Evolutionary conservation across 495 filamentous ascomycete genomes (phyloP).

Genomic region (Aspergillus steynii): DNA sequence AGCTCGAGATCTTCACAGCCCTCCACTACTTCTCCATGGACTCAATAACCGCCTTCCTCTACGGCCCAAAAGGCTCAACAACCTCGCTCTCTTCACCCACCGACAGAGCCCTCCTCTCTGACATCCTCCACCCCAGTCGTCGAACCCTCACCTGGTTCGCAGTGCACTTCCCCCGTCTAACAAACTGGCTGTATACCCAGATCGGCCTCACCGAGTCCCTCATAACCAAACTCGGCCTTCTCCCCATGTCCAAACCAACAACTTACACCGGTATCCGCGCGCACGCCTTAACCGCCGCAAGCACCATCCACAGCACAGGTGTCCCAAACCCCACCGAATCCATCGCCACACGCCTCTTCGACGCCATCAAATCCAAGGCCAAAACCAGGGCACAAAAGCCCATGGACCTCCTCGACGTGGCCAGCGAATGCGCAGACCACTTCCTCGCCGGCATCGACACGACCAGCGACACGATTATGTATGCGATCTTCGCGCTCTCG

Average conservation of each 20-base stretch:
- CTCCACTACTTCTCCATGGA: slow-evolving; percentile 46
- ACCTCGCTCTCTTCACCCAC: slow-evolving; percentile 17
- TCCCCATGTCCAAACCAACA: slow-evolving; percentile 34
- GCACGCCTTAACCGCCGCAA: slow-evolving; percentile 28
- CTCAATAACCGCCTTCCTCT: slow-evolving; percentile 38
- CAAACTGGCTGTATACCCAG: slow-evolving; percentile 33
- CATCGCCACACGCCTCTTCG: slow-evolving; percentile 7
- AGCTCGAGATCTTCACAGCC: slow-evolving; percentile 32
- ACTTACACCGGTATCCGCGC: slow-evolving; percentile 36
- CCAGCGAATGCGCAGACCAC: slow-evolving; percentile 33
- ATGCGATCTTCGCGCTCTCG: slow-evolving; percentile 35
- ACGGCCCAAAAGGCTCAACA: slow-evolving; percentile 28
- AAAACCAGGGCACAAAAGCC: background rate
- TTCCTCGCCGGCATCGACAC: slow-evolving; percentile 33
- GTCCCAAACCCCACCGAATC: background rate
- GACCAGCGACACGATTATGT: slow-evolving; percentile 38
- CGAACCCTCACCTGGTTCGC: slow-evolving; percentile 37
- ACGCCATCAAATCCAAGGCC: background rate
- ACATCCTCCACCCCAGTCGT: slow-evolving; percentile 32
- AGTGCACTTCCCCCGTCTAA: slow-evolving; percentile 33
- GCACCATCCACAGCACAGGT: slow-evolving; percentile 10
- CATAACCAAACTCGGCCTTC: slow-evolving; percentile 17
- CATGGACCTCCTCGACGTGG: slow-evolving; percentile 26
- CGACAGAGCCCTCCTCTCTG: slow-evolving; percentile 31
- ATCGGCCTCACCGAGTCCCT: slow-evolving; percentile 26